Base-by-base conservation (phyloP, 352 stramenopile genomes). In the Pythium dissotocum region DNA sequence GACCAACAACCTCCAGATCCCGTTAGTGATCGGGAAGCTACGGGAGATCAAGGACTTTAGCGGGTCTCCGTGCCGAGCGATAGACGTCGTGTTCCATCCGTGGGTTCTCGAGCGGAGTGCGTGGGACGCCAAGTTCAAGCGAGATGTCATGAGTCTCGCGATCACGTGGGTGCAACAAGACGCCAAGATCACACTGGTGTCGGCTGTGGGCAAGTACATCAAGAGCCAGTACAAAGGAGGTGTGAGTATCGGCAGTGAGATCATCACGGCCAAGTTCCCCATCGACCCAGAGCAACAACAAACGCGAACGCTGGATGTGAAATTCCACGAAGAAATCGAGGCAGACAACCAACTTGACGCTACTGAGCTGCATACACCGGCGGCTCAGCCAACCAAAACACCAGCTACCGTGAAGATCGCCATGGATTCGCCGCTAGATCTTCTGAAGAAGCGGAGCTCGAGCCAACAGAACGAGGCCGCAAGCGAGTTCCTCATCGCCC, bases 141-240 rank as follows among this genome's bases (percentile, higher is more conserved):
- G 78, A 14, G 87, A 95, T 26, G 76, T 89, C 26, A 80, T 94
- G 65, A 90, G 90, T 54, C 73, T 95, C 21, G 85, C 87, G 28
- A 75, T 91, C 42, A 74, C 84, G n/a, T 95, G 85, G 85, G 84
- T 89, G 21, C 83, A 92, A 60, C 71, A 90, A 10, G 87, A 95
- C 52, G 78, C 82, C 3, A 68, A 76, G 2, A 57, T 77, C 61
- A 65, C 61, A 40, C 46, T 71, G 14, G 48, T 79, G 28, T 69
- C 72, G 12, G 64, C 69, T 0, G 66, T 72, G 16, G 83, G 85
- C 8, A 95, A 93, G 58, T 88, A 91, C 62, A 95, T 94, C 75
- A 95, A 95, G 74, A 90, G 81, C 21, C 70, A 70, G 8, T 95
- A 95, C 77, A 95, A 95, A 72, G 85, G 87, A 13, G 85, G 87